These are phyloP conservation scores for Pseudonectria buxi DNA, from an alignment of 2,329 filamentous ascomycete genomes.

Conservation along the genomic window DNA sequence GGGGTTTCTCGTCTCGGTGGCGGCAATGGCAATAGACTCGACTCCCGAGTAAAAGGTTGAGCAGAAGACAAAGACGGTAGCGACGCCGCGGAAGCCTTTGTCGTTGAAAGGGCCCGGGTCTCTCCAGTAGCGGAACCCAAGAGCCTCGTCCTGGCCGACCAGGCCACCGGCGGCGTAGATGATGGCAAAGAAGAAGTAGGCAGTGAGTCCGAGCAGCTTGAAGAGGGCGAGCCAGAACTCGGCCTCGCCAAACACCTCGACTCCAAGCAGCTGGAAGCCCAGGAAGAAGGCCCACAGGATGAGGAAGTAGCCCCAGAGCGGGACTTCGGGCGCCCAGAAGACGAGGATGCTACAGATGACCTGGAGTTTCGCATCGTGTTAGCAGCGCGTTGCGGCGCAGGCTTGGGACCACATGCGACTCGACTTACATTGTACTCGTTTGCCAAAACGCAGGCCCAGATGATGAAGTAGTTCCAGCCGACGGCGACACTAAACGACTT, in stretches of 20 bases:
- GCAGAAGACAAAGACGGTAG: slow-evolving; percentile 62
- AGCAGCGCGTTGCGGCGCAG: too few relatives aligned
- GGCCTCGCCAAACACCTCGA: slow-evolving; percentile 69
- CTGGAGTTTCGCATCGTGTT: too few relatives aligned
- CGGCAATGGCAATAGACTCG: slow-evolving; percentile 55
- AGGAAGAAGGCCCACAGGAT: slow-evolving; percentile 70
- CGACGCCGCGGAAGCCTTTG: slow-evolving; percentile 60
- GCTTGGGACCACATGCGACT: too few relatives aligned
- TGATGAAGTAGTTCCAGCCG: slow-evolving; percentile 66
- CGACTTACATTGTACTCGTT: slow-evolving; percentile 58
- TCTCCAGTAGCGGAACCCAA: slow-evolving; percentile 68
- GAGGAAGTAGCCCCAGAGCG: slow-evolving; percentile 61
- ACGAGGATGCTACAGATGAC: slow-evolving; percentile 57
- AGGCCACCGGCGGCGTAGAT: slow-evolving; percentile 64
- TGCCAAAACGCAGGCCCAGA: slow-evolving; percentile 58
- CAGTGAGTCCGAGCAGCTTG: slow-evolving; percentile 63
- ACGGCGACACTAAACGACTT: slow-evolving; percentile 62
- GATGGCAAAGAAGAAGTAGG: slow-evolving; percentile 69
- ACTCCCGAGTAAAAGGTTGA: slow-evolving; percentile 66
- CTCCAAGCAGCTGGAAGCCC: slow-evolving; percentile 62
- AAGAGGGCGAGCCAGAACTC: slow-evolving; percentile 74
- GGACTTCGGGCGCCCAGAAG: slow-evolving; percentile 57
- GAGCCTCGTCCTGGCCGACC: slow-evolving; percentile 45
- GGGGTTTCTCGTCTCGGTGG: slow-evolving; percentile 54
- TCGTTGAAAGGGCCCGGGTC: slow-evolving; percentile 61